A percentile compares a stretch with the other conserved stretches of the same genome.
These are phyloP conservation scores for Oxytropis ochrocephala DNA, from an alignment of 306 rosid genomes.

Conservation along the genomic window DNA sequence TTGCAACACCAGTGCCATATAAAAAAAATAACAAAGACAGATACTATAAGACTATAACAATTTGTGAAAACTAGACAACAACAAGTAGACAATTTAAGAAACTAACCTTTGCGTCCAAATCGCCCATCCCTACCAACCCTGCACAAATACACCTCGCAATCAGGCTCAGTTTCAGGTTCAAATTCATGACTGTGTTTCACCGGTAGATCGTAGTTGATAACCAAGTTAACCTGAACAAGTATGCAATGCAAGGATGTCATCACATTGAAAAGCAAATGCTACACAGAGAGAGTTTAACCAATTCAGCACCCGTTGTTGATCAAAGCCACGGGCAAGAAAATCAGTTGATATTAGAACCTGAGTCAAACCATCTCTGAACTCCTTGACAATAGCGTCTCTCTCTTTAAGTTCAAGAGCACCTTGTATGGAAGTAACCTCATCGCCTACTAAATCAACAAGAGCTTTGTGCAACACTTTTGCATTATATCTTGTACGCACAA, in stretches of 20 bases:
- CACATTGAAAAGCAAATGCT: neutral
- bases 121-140: constrained; percentile 91
- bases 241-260: constrained; percentile 1
- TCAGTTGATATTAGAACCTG: constrained; percentile 85
- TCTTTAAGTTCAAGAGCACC: constrained; percentile 54
- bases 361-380: constrained; percentile 80
- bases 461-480: constrained; percentile 53
- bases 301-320: constrained; percentile 69
- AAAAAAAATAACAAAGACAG: neutral
- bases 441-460: constrained; percentile 59
- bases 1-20: neutral
- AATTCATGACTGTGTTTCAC: constrained; percentile 31
- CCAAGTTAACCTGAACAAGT: constrained; percentile 59
- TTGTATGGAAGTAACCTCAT: constrained; percentile 65
- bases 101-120: constrained; percentile 82
- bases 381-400: constrained; percentile 76
- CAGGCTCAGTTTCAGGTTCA: constrained; percentile 42
- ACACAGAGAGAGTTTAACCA: neutral
- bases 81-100: neutral
- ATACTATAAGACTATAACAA: neutral
- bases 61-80: neutral
- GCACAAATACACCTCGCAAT: constrained; percentile 76
- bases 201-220: constrained; percentile 82
- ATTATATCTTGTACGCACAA: constrained; percentile 55
- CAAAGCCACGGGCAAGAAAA: constrained; percentile 79